Conservation (phyloP, 1,139 yeast genomes). For the Geotrichum histeridarum region DNA sequence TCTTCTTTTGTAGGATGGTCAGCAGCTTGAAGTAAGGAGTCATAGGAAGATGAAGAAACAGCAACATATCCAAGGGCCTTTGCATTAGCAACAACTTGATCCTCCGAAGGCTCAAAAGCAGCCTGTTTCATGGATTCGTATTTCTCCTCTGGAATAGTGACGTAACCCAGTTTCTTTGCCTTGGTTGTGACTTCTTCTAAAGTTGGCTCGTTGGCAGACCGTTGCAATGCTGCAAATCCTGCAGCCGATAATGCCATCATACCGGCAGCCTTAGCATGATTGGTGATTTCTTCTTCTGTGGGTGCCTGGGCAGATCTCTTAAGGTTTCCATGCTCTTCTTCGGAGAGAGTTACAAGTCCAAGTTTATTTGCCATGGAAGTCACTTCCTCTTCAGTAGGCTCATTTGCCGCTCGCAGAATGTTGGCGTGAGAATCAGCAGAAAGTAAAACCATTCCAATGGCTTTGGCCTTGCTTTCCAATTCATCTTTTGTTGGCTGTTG, state of each 20-base stretch:
- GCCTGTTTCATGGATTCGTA: constrained; percentile 17
- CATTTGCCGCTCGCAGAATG: constrained; percentile 11
- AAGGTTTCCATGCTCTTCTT: constrained; percentile 12
- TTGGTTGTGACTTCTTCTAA: constrained; percentile 21
- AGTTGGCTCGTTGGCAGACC: constrained; percentile 21
- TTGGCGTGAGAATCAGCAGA: constrained; percentile 19
- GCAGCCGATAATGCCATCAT: constrained; percentile 30
- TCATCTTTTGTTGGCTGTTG: constrained; percentile 21
- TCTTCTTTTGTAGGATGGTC: constrained; percentile 40
- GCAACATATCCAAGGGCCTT: constrained; percentile 6
- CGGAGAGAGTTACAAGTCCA: constrained; percentile 25
- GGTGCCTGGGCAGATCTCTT: constrained; percentile 13
- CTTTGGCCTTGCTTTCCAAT: constrained; percentile 9
- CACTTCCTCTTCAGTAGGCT: constrained; percentile 26
- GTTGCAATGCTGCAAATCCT: constrained; percentile 20
- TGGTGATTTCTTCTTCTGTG: constrained; percentile 27
- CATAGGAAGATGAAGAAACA: constrained; percentile 9
- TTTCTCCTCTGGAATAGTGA: constrained; percentile 15
- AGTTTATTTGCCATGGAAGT: constrained; percentile 35
- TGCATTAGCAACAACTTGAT: constrained; percentile 23
- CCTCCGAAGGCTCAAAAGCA: constrained; percentile 20
- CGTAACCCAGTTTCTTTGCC: constrained; percentile 28
- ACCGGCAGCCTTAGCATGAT: constrained; percentile 36
- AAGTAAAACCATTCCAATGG: constrained; percentile 24
- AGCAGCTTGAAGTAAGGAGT: constrained; percentile 26